Base-by-base conservation (phyloP, 2,329 filamentous ascomycete genomes). In the Esteya vermicola region DNA sequence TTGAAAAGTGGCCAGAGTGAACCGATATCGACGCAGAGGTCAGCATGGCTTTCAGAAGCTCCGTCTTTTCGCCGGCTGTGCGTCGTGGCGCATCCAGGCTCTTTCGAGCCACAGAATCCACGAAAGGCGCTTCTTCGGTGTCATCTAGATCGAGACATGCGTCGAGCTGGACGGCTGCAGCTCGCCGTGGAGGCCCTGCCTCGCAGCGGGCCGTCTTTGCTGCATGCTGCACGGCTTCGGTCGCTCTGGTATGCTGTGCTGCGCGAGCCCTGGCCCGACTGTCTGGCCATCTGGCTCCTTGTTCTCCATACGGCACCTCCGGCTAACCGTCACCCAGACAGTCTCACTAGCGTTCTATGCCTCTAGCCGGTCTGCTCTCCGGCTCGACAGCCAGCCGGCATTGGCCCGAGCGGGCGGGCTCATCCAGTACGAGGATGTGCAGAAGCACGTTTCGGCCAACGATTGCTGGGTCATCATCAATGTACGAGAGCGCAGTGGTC, bases 401-500 rank as follows among this genome's bases (percentile, higher is more conserved):
- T 12, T 18, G 9, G 4, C n/a, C 8, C 9, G 9, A 4, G n/a
- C 9, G 3, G 5, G 19, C 13, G 33, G 18, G n/a, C 13, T 36
- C 18, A 41, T 41, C 13, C n/a, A 36, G 9, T 43, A 39, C 22
- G 41, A 39, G 1, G 41, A 43, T 14, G 36, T 43, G 10, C 41
- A 43, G 33, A 39, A 39, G 27, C 41, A 43, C 26, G 36, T 43
- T 13, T 25, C 32, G 1, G 30, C 20, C 2, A n/a, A 25, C 25
- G 41, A 43, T 32, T 43, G 41, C 27, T 43, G 41, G 41, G 41
- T 43, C 8, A 43, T 43, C n/a, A 39, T 43, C 32, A 32, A 43
- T n/a, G n/a, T n/a, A n/a, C n/a, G n/a, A n/a, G n/a, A n/a, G n/a
- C n/a, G n/a, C n/a, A n/a, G n/a, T n/a, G 27, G 41, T 43, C 4